Evolutionary conservation across 139 green algal species (phyloP).

Genomic region (Astrephomene gubernaculifera): DNA sequence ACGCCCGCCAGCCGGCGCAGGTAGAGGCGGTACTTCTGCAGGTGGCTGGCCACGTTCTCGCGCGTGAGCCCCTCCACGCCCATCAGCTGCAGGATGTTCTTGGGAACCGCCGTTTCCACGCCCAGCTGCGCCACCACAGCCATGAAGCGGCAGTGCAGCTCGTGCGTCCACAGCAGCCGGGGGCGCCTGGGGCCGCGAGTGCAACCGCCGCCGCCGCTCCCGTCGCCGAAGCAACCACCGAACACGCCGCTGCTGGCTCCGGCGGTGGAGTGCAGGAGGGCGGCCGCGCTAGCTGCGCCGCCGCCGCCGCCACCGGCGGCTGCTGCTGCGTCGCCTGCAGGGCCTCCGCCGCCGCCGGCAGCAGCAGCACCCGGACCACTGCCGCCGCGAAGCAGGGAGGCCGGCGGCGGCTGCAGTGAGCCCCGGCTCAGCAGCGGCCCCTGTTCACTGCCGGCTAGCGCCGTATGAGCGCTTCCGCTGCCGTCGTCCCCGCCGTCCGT

Average conservation of each 20-base stretch:
- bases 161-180: slow-evolving; percentile 92
- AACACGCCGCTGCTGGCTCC: not conserved
- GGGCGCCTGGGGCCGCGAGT: not conserved
- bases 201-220: not conserved
- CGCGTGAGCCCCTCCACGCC: slow-evolving; percentile 92
- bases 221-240: not conserved
- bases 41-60: slow-evolving; percentile 94
- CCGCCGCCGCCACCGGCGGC: not conserved
- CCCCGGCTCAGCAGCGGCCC: too few species aligned
- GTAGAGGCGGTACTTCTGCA: slow-evolving; percentile 93
- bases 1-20: slow-evolving; percentile 44
- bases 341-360: too few species aligned
- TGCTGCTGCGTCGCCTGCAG: not conserved
- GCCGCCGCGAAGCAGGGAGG: too few species aligned
- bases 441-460: too few species aligned
- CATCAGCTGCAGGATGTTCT: slow-evolving; percentile 95
- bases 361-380: too few species aligned
- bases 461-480: too few species aligned
- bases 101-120: slow-evolving; percentile 87
- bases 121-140: slow-evolving; percentile 83
- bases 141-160: slow-evolving; percentile 93
- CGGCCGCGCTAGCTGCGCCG: not conserved
- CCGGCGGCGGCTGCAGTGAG: too few species aligned
- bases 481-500: too few species aligned
- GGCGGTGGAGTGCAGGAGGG: not conserved